Conservation (phyloP, 257 asterid species). For the Plectranthus barbatus region DNA sequence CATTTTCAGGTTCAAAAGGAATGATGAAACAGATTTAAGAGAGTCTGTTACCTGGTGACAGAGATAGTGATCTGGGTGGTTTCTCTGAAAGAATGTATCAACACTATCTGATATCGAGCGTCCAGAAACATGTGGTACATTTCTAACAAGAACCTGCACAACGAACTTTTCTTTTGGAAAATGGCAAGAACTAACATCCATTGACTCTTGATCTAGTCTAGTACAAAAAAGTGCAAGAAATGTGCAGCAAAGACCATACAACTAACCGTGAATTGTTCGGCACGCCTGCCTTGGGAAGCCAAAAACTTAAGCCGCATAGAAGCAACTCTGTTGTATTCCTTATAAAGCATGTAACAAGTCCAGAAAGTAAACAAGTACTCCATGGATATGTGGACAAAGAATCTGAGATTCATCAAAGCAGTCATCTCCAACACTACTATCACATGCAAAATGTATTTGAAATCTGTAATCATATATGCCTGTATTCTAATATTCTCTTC, state of each 20-base stretch:
- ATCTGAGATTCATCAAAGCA: constrained; percentile 52
- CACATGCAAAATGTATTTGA: neutral
- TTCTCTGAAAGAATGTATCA: constrained; percentile 64
- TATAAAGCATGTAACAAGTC: constrained; percentile 82
- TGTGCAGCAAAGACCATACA: constrained; percentile 4
- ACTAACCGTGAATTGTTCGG: constrained; percentile 97
- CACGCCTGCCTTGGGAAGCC: constrained; percentile 77
- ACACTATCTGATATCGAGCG: constrained; percentile 62
- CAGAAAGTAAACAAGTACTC: constrained; percentile 85
- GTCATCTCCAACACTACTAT: neutral
- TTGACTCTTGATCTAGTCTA: neutral
- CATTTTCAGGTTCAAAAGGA: neutral
- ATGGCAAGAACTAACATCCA: neutral
- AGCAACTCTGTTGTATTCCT: constrained; percentile 82
- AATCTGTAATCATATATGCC: neutral
- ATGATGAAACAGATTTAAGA: neutral
- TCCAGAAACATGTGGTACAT: constrained; percentile 70
- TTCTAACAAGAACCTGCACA: constrained; percentile 96
- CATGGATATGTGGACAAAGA: constrained; percentile 83
- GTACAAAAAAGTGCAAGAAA: neutral
- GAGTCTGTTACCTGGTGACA: constrained; percentile 77
- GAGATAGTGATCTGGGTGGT: constrained; percentile 83
- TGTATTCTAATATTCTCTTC: neutral
- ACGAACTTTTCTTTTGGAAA: too few species aligned
- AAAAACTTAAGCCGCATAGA: constrained; percentile 70